These are phyloP conservation scores for Suillus subaureus DNA, from an alignment of 768 basidiomycete genomes.

Conservation along the genomic window DNA sequence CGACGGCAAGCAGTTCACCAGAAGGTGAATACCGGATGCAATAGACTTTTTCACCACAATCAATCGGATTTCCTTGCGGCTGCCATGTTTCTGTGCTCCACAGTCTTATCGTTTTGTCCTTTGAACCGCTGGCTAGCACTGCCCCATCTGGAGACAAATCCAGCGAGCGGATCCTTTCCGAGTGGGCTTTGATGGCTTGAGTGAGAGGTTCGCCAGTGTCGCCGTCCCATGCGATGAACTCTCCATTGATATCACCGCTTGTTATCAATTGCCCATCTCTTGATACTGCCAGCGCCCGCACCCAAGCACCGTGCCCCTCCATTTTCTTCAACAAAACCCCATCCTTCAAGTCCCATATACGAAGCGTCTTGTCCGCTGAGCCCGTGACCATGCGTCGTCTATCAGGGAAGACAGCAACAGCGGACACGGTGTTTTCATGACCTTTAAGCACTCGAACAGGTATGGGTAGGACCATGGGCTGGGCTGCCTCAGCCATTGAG, in stretches of 20 bases:
- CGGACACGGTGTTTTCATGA: not conserved
- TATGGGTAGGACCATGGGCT: not conserved
- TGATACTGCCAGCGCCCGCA: not conserved
- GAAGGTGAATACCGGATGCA: not conserved
- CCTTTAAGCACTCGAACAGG: not conserved
- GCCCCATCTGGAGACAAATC: not conserved
- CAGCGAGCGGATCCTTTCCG: too few species aligned
- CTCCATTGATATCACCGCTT: not conserved
- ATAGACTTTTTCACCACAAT: not conserved
- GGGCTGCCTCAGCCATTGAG: not conserved
- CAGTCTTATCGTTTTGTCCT: not conserved
- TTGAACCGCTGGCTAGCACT: not conserved
- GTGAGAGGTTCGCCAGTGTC: not conserved
- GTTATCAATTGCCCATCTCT: not conserved
- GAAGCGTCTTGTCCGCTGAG: not conserved
- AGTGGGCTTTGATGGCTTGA: not conserved
- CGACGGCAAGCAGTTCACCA: not conserved
- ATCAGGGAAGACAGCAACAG: not conserved
- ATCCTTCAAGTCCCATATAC: not conserved
- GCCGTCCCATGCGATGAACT: not conserved
- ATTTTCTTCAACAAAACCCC: not conserved
- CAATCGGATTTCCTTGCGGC: not conserved
- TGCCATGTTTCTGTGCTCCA: not conserved
- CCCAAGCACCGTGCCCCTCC: too few species aligned
- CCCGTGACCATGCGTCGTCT: not conserved